Evolutionary conservation across 163 green algal species (phyloP), one percentile per base, ranked within the genome.

Genomic region (Coccomyxa subellipsoidea): DNA sequence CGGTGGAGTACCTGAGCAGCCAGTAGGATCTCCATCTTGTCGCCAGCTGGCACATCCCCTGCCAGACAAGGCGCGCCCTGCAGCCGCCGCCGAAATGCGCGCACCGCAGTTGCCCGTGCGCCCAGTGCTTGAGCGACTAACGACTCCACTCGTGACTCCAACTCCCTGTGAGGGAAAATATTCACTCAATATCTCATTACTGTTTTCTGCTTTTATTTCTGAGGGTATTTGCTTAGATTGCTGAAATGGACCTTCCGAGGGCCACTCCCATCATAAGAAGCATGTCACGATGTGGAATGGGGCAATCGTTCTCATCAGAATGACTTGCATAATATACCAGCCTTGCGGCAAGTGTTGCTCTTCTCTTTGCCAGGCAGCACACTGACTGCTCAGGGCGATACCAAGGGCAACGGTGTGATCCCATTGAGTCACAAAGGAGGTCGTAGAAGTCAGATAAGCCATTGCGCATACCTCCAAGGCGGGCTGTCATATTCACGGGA

Each of bases 61-160:
- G 38, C 29, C 38, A 12, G 38, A 0, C 27, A 29, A 40, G 36
- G 47, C 12, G 3, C 34, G 27, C 71, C 36, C 10, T 69, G 15
- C 15, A 86, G n/a, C 27, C 71, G 38, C 23, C 84, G 87, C 31
- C 70, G 77, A 0, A 93, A 73, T 0, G 83, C 84, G 34, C 88
- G 87, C 75, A 95, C 90, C 38, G 89, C 73, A 27, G 80, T 82
- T 6, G 90, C 91, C 4, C 92, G 77, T 40, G 83, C 84, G 31
- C 79, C 82, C 5, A 94, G 85, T 0, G 90, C 92, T 27, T 84
- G 80, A 0, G 80, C 80, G 5, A 88, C 85, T 47, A 94, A 37
- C 15, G 54, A 70, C 84, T 93, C 89, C 5, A 93, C 82, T 0
- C 82, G 37, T 0, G 23, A 39, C 81, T 94, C 92, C 31, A 54